Evolutionary conservation across 2,329 filamentous ascomycete genomes (phyloP).

Genomic region (Balansia obtecta): DNA sequence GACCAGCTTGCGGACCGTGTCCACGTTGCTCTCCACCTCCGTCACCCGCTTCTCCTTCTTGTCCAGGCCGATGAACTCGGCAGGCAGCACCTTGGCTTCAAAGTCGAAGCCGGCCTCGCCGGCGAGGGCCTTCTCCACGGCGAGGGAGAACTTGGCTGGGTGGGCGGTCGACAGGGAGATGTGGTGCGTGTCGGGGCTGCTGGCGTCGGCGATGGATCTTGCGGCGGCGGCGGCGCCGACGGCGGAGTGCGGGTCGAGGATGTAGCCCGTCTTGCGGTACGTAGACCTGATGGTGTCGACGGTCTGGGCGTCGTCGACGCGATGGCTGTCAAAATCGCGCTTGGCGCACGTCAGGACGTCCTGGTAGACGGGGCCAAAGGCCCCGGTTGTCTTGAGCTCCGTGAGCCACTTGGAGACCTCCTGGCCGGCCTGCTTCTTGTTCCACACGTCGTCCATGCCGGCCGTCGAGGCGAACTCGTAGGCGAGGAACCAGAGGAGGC

Average conservation of each 20-base stretch:
- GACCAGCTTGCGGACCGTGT: conserved; percentile 64
- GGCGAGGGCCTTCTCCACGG: conserved; percentile 68
- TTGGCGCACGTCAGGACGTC: conserved; percentile 61
- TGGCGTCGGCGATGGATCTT: conserved; percentile 49
- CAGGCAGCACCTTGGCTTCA: conserved; percentile 58
- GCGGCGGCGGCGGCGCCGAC: conserved; percentile 70
- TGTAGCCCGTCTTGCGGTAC: conserved; percentile 54
- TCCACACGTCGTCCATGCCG: conserved; percentile 52
- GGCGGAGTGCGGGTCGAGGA: conserved; percentile 87
- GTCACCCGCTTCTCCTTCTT: conserved; percentile 63
- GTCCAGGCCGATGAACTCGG: conserved; percentile 71
- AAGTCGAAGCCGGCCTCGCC: conserved; percentile 65
- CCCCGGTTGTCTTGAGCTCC: conserved; percentile 63
- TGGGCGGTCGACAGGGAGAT: conserved; percentile 88
- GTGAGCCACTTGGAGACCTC: conserved; percentile 69
- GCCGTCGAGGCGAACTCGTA: conserved; percentile 52
- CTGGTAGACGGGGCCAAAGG: conserved; percentile 65
- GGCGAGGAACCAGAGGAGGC: conserved; percentile 85
- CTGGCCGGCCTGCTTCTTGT: conserved; percentile 58
- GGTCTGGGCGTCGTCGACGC: conserved; percentile 54
- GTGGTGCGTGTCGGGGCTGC: conserved; percentile 44
- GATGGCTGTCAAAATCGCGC: conserved; percentile 69
- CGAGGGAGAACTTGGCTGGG: conserved; percentile 84
- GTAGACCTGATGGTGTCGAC: conserved; percentile 48
- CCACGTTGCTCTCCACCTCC: conserved; percentile 57